phyloP scores from a whole-genome alignment of 768 basidiomycete species.

The Lyophyllum decastes region DNA sequence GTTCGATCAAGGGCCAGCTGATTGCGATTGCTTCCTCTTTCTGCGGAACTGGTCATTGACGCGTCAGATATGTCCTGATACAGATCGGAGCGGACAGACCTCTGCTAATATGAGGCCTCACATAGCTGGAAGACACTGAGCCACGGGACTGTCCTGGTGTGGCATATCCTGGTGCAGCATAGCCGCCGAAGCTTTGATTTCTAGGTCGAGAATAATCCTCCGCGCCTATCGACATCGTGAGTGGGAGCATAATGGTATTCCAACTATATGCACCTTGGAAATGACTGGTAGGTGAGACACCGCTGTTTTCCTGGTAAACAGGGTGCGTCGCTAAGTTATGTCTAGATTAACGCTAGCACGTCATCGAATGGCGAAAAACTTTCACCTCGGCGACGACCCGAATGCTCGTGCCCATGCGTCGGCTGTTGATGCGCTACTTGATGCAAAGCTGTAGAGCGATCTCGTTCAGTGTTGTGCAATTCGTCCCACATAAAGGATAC shows the following conservation, averaged over 20 bases:
- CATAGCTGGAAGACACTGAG: not conserved
- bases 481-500: not conserved
- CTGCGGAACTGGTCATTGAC: constrained; percentile 5
- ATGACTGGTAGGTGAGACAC: not conserved
- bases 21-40: constrained; percentile 10
- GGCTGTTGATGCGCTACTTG: not conserved
- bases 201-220: constrained; percentile 5
- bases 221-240: not conserved
- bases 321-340: constrained; percentile 2
- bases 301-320: constrained; percentile 1
- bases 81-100: not conserved
- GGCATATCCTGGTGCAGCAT: not conserved
- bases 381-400: not conserved
- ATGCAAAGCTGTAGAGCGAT: not conserved
- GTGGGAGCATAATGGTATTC: not conserved
- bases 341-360: too few relatives aligned
- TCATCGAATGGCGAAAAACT: not conserved
- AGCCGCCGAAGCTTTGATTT: constrained; percentile 3
- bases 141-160: not conserved
- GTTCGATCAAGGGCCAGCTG: constrained; percentile 18
- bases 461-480: not conserved
- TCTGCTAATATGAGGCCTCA: not conserved
- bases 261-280: not conserved
- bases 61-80: not conserved
- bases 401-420: not conserved